Evolutionary conservation across 169 alveolate genomes (phyloP).

Genomic region (Cryptosporidium canis): DNA sequence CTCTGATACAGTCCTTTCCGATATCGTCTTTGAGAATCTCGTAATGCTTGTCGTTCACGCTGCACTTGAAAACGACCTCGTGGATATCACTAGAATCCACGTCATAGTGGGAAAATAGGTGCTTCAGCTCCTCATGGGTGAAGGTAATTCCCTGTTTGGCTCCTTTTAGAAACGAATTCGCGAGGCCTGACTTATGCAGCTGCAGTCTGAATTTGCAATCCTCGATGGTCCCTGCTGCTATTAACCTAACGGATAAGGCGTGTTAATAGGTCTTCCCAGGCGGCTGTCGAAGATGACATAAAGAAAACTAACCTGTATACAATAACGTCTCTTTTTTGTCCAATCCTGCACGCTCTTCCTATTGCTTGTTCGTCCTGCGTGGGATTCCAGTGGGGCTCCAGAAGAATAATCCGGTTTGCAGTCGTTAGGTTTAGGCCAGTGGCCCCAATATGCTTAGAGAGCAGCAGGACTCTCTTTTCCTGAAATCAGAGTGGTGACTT

Average conservation of each 20-base stretch:
- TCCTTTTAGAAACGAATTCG: conserved; percentile 15
- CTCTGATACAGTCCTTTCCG: not conserved
- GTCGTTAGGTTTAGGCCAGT: conserved; percentile 84
- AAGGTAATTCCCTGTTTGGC: conserved; percentile 16
- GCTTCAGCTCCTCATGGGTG: conserved; percentile 35
- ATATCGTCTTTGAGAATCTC: conserved; percentile 2
- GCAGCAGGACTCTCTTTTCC: conserved; percentile 81
- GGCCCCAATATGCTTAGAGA: conserved; percentile 85
- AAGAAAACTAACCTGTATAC: conserved; percentile 79
- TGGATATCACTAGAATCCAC: conserved; percentile 10
- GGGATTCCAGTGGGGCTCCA: conserved; percentile 88
- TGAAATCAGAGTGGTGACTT: not conserved
- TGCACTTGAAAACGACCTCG: not conserved
- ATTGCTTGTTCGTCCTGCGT: conserved; percentile 87
- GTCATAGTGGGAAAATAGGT: conserved; percentile 30
- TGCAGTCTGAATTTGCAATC: conserved; percentile 67
- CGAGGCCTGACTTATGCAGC: conserved; percentile 65
- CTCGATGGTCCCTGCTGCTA: conserved; percentile 48
- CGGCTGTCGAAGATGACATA: not conserved
- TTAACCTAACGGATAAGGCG: not conserved
- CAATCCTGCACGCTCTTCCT: conserved; percentile 84
- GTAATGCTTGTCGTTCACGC: not conserved
- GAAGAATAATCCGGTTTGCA: conserved; percentile 85
- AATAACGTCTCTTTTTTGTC: conserved; percentile 83
- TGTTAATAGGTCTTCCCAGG: not conserved